These are phyloP conservation scores for Cordyceps sp. DNA, from an alignment of 2,329 filamentous ascomycete genomes.

Conservation along the genomic window DNA sequence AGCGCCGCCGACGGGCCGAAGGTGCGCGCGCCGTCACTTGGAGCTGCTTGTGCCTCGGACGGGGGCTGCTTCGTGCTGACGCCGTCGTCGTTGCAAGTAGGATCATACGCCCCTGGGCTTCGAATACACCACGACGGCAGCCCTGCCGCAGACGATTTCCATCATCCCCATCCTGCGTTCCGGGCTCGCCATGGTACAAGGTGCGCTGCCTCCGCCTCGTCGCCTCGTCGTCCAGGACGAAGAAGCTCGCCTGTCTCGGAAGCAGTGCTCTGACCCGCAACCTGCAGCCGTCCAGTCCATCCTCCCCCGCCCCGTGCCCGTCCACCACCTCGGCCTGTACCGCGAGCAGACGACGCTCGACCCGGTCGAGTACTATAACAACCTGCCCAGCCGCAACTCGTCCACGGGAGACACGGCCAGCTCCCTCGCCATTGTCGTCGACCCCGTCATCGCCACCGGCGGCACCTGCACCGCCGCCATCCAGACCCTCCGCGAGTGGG, in stretches of 20 bases:
- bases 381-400: constrained; percentile 58
- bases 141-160: constrained; percentile 52
- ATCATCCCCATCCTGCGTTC: constrained; percentile 88
- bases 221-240: not conserved
- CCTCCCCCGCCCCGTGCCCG: constrained; percentile 61
- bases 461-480: constrained; percentile 82
- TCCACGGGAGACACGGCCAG: constrained; percentile 20
- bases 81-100: constrained; percentile 31
- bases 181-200: constrained; percentile 80
- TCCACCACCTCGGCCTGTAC: constrained; percentile 91
- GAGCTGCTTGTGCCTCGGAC: no score
- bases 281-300: constrained; percentile 57
- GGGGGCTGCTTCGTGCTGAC: constrained; percentile 1
- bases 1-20: constrained; percentile 39
- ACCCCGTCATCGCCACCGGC: constrained; percentile 88
- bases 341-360: constrained; percentile 75
- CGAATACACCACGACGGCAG: constrained; percentile 48
- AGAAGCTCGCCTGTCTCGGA: not conserved
- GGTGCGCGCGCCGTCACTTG: no score
- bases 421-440: constrained; percentile 64
- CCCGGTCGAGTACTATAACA: constrained; percentile 96
- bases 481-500: constrained; percentile 80
- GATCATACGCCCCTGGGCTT: constrained; percentile 66
- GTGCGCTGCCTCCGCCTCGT: constrained; percentile 20
- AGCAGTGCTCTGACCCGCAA: no score